A percentile compares a stretch with the other conserved stretches of the same genome.
Conservation (phyloP, 169 alveolate species). For the Perkinsus olseni region DNA sequence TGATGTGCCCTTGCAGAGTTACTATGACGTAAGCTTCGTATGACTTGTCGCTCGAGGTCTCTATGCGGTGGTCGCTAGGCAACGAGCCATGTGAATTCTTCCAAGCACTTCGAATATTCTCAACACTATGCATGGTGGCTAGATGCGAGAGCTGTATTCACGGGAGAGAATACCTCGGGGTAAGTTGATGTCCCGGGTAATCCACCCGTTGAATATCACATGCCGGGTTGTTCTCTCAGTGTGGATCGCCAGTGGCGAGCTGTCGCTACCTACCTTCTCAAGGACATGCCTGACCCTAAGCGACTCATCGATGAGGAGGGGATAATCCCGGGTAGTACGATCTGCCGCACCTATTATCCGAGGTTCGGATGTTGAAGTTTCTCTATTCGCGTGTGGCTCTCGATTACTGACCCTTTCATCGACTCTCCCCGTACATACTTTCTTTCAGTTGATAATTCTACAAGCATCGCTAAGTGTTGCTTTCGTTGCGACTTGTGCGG, state of each 20-base stretch:
- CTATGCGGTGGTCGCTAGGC: neutral
- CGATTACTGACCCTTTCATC: neutral
- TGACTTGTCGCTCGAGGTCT: no score
- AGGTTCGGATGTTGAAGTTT: neutral
- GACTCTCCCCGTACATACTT: neutral
- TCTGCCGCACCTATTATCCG: no score
- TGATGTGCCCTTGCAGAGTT: neutral
- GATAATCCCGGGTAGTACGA: neutral
- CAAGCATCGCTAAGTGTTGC: neutral
- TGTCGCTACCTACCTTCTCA: neutral
- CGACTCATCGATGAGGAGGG: neutral
- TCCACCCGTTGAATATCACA: no score
- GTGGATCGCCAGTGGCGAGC: neutral
- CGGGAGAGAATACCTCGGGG: neutral
- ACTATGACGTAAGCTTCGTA: neutral
- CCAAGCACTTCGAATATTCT: neutral
- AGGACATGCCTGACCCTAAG: neutral
- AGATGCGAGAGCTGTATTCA: neutral
- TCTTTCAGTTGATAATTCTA: neutral
- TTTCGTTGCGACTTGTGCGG: neutral
- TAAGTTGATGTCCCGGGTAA: neutral
- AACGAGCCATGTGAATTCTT: neutral
- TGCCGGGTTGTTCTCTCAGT: neutral
- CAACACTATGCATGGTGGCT: neutral
- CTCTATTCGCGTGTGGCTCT: no score